Evolutionary conservation across 495 filamentous ascomycete species (phyloP), one percentile per base, ranked within the genome.

Genomic region (Cladorrhinum samala): DNA sequence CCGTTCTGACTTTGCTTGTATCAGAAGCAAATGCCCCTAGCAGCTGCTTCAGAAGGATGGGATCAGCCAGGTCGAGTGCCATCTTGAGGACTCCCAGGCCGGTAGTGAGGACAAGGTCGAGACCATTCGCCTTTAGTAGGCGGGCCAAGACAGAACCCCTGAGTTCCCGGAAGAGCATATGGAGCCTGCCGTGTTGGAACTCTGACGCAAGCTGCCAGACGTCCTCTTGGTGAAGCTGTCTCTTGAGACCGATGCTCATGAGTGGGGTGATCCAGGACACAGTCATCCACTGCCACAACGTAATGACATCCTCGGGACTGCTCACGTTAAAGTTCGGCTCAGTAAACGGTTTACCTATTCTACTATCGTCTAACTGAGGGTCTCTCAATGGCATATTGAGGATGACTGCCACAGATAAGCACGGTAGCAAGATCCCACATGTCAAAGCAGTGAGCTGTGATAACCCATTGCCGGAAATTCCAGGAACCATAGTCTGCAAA

Each of bases 191-290:
- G 57, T 92, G 88, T 53, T 91, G 86, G 53, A 89, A 94, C 52
- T 91, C 84, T 56, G 80, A 86, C 0, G 79, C 77, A 8, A 92
- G 72, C 20, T 74, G 64, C 88, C 88, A 94, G 3, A 94, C 86
- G 65, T 93, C 88, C 46, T 83, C 77, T 42, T 92, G 82, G 58
- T 91, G 70, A 3, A 94, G 63, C 62, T 86, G 80, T 49, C 80
- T 70, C 25, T 72, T 73, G 36, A 73, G 77, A 4, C 85, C 88
- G 17, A 79, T 53, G 1, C 74, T 68, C 39, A 91, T 89, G 23
- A 94, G 67, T 0, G 88, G 84, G 2, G 72, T 72, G 80, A 94
- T 83, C 89, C 89, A 94, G 0, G 86, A 89, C 4, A 94, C 85
- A 2, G 81, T 83, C 70, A 89, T 83, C 61, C 83, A 94, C 60